Evolutionary conservation across 331 rosid species (phyloP).

Genomic region (Saraca asoca): DNA sequence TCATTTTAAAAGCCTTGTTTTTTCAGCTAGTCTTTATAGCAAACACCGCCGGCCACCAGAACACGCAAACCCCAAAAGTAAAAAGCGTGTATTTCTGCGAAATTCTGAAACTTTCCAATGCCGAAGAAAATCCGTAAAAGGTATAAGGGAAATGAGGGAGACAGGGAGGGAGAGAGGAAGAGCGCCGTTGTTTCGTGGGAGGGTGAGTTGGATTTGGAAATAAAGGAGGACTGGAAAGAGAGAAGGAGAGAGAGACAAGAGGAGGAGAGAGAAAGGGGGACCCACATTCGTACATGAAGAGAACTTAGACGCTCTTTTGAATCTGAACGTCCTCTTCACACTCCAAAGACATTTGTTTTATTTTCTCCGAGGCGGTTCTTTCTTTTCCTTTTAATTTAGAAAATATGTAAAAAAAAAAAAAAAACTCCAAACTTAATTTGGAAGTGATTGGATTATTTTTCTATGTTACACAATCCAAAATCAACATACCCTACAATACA

Average conservation of each 20-base stretch:
- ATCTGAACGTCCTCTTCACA: conserved; percentile 63
- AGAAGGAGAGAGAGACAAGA: conserved; percentile 1
- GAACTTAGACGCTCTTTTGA: conserved; percentile 95
- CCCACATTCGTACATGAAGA: conserved; percentile 76
- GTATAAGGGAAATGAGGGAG: conserved; percentile 25
- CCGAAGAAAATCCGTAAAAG: conserved; percentile 15
- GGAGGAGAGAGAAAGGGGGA: conserved; percentile 36
- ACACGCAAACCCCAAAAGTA: too few species aligned
- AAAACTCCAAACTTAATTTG: too few species aligned
- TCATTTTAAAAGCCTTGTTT: background rate
- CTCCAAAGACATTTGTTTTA: conserved; percentile 54
- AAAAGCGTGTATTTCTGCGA: too few species aligned
- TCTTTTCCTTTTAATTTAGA: conserved; percentile 19
- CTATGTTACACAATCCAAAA: too few species aligned
- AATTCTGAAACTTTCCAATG: background rate
- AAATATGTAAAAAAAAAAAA: too few species aligned
- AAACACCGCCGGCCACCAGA: too few species aligned
- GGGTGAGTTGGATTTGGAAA: conserved; percentile 26
- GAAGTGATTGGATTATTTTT: too few species aligned
- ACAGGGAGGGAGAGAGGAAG: conserved; percentile 27
- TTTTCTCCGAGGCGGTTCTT: conserved; percentile 34
- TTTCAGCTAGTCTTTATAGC: background rate
- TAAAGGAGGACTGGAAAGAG: conserved; percentile 1
- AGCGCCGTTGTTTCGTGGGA: conserved; percentile 56
- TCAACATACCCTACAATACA: too few species aligned